Conservation (phyloP, 768 basidiomycete genomes). For the Boletus huronensis region DNA sequence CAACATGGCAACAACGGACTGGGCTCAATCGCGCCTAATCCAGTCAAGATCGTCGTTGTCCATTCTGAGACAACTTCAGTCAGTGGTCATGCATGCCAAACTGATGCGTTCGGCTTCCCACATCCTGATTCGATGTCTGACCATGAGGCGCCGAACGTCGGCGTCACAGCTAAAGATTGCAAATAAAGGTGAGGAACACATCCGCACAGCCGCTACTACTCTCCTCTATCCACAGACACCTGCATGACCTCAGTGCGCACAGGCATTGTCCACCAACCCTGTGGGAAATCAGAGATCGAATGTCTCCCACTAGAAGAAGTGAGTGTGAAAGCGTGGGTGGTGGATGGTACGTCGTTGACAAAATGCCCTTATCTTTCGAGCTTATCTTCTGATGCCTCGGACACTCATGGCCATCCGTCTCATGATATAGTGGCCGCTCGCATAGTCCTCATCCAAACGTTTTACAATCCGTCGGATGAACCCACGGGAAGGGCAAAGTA, state of each 20-base stretch:
- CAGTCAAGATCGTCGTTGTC: neutral
- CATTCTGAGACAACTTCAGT: neutral
- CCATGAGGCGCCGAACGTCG: neutral
- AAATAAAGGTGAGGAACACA: conserved; percentile 9
- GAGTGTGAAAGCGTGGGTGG: conserved; percentile 36
- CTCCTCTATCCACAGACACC: neutral
- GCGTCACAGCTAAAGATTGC: conserved; percentile 5
- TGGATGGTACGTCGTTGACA: conserved; percentile 37
- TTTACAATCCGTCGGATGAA: conserved; percentile 35
- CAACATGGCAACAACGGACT: too few species aligned
- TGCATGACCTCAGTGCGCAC: conserved; percentile 14
- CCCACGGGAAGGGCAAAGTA: conserved; percentile 49
- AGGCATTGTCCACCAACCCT: conserved; percentile 34
- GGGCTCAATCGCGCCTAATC: neutral
- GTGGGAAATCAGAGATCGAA: conserved; percentile 19
- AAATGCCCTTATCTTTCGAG: neutral
- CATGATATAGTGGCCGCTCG: conserved; percentile 40
- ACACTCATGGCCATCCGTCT: neutral
- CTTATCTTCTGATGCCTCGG: neutral
- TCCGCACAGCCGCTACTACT: conserved; percentile 4
- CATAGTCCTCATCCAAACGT: conserved; percentile 40
- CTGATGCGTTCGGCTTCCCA: neutral
- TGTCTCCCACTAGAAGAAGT: conserved; percentile 43
- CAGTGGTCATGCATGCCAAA: conserved; percentile 1
- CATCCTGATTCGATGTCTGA: conserved; percentile 1